Evolutionary conservation across 495 filamentous ascomycete species (phyloP).

Genomic region (Astrothelium macrocarpum): DNA sequence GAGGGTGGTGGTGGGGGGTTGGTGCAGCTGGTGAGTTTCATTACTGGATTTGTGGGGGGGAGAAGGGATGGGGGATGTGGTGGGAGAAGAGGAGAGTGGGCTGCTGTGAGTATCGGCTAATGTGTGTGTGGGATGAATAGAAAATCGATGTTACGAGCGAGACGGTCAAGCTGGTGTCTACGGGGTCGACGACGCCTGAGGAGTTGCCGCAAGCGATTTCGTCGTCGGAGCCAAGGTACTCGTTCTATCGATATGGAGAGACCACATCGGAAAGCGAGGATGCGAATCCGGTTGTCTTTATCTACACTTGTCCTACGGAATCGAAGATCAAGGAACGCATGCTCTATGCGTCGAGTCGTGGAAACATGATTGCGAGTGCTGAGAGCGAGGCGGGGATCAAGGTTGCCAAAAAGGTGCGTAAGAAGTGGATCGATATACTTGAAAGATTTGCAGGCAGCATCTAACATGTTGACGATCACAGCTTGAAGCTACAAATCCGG

Average conservation of each 20-base stretch:
- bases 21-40: constrained; percentile 66
- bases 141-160: constrained; percentile 70
- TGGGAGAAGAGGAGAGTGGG: not conserved
- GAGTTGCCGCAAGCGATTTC: constrained; percentile 53
- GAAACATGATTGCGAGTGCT: constrained; percentile 57
- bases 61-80: not conserved
- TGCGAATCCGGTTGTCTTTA: constrained; percentile 59
- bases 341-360: constrained; percentile 82
- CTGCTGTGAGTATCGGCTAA: not conserved
- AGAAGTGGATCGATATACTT: not conserved
- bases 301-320: constrained; percentile 80
- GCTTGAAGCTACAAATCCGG: constrained; percentile 56
- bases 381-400: constrained; percentile 59
- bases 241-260: constrained; percentile 71
- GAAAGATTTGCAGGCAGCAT: not conserved
- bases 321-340: constrained; percentile 87
- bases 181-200: constrained; percentile 41
- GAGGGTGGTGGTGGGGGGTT: constrained; percentile 45
- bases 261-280: constrained; percentile 21
- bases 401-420: constrained; percentile 60
- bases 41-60: not conserved
- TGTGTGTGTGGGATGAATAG: constrained; percentile 27
- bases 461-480: constrained; percentile 35
- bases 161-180: constrained; percentile 61
- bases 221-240: constrained; percentile 75